A percentile compares a stretch with the other conserved stretches of the same genome.
Conservation (phyloP, 495 filamentous ascomycete species). For the Antarctomyces pellizariae region DNA sequence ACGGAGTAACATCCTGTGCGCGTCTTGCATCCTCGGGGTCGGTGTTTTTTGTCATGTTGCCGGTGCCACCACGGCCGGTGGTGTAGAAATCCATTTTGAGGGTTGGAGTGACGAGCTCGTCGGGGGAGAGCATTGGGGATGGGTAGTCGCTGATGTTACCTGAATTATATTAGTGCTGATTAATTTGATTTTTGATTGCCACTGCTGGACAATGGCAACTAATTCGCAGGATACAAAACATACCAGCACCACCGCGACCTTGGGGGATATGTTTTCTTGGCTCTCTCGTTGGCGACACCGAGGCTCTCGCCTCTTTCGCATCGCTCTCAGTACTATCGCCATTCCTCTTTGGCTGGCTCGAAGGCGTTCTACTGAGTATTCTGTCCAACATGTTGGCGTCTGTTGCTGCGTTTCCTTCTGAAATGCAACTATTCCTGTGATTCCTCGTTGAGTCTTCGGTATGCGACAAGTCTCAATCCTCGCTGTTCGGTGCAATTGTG, state of each 20-base stretch:
- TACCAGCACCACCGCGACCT: conserved; percentile 6
- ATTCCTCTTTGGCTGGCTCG: too few species aligned
- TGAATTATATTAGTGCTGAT: conserved; percentile 9
- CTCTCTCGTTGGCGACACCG: too few species aligned
- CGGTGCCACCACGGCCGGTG: conserved; percentile 39
- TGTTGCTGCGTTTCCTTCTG: too few species aligned
- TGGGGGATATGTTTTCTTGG: too few species aligned
- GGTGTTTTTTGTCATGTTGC: conserved; percentile 49
- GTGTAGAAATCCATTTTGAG: conserved; percentile 67
- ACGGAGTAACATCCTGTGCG: conserved; percentile 58
- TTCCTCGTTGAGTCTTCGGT: too few species aligned
- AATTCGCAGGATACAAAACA: not conserved
- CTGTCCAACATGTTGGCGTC: too few species aligned
- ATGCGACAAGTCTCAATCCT: too few species aligned
- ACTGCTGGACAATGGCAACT: conserved; percentile 4
- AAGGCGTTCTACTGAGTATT: too few species aligned
- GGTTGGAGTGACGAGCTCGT: conserved; percentile 55
- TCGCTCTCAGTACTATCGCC: too few species aligned
- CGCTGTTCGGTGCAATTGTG: too few species aligned
- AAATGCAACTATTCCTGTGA: too few species aligned
- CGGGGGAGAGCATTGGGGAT: conserved; percentile 21
- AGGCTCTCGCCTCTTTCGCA: too few species aligned
- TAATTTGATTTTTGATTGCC: conserved; percentile 10
- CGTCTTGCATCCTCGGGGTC: conserved; percentile 47
- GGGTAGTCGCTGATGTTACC: conserved; percentile 52